These are phyloP conservation scores for Gloeopeniophorella convolvens DNA, from an alignment of 768 basidiomycete genomes.

Conservation along the genomic window DNA sequence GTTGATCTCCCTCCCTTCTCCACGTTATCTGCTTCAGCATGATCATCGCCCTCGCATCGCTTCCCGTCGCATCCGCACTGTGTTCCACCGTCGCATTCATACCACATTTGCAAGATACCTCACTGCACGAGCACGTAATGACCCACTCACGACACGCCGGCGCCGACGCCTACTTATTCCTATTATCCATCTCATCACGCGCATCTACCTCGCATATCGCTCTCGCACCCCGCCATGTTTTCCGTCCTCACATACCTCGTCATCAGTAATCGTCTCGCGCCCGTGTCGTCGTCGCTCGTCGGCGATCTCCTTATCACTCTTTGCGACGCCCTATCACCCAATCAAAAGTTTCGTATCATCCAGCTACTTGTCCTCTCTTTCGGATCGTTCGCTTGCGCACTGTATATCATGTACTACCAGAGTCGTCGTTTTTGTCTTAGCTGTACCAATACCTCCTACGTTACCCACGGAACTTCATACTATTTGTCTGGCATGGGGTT, in stretches of 20 bases:
- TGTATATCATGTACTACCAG: constrained; percentile 20
- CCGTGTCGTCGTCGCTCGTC: constrained; percentile 17
- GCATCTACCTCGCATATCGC: constrained; percentile 19
- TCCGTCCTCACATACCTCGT: constrained; percentile 5
- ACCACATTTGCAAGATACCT: constrained; percentile 21
- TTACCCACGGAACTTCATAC: constrained; percentile 19
- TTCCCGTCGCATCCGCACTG: constrained; percentile 4
- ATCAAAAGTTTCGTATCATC: constrained; percentile 16
- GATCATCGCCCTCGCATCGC: constrained; percentile 1
- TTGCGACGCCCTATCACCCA: constrained; percentile 9
- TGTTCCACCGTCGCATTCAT: constrained; percentile 14
- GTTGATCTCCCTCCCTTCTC: constrained; percentile 4
- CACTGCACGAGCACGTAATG: constrained; percentile 17
- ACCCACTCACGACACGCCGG: constrained; percentile 15
- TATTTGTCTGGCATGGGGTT: too few species aligned
- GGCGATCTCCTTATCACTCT: neutral
- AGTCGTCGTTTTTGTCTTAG: constrained; percentile 13
- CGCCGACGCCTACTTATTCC: constrained; percentile 20
- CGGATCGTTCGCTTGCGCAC: constrained; percentile 6
- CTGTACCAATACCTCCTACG: constrained; percentile 19
- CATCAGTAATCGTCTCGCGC: constrained; percentile 10
- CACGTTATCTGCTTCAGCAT: neutral
- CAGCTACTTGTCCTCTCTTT: constrained; percentile 2
- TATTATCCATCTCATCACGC: constrained; percentile 21
- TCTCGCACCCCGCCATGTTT: constrained; percentile 7